A percentile compares a stretch with the other conserved stretches of the same genome.
Conservation (phyloP, 371 early-diverging fungal genomes). For the Nosema granulosis region DNA sequence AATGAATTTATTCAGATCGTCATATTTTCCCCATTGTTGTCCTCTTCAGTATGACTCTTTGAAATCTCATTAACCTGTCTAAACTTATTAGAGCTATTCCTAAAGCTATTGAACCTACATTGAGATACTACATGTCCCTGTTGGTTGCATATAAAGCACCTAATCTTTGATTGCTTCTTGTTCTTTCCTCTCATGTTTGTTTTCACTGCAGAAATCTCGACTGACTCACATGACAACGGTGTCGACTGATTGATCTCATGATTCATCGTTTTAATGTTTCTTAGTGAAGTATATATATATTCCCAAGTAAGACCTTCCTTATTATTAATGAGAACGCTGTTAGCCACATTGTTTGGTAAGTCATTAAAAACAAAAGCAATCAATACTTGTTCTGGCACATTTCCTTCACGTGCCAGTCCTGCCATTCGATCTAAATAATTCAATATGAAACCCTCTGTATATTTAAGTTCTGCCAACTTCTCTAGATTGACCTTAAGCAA, state of each 20-base stretch:
- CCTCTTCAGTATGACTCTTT: neutral
- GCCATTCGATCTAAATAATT: conserved; percentile 8
- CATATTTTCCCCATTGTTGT: neutral
- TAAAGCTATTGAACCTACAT: neutral
- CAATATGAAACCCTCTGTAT: neutral
- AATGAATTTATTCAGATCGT: conserved; percentile 7
- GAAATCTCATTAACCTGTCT: neutral
- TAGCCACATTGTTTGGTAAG: neutral
- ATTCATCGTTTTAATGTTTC: neutral
- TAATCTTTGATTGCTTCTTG: neutral
- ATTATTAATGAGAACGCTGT: conserved; percentile 9
- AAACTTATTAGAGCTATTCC: neutral
- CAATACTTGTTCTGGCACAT: neutral
- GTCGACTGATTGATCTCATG: too few species aligned
- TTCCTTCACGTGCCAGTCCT: conserved; percentile 6
- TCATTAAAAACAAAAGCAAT: neutral
- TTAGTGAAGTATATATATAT: conserved; percentile 1
- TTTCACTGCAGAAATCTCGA: too few species aligned
- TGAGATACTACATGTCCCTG: too few species aligned
- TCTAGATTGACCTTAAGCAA: neutral
- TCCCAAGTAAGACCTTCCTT: neutral
- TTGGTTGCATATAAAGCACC: too few species aligned
- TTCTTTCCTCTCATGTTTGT: too few species aligned
- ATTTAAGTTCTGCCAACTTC: neutral
- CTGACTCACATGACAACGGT: too few species aligned